Evolutionary conservation across 2,329 filamentous ascomycete species (phyloP), one percentile per base, ranked within the genome.

Genomic region (Nakataea oryzae): DNA sequence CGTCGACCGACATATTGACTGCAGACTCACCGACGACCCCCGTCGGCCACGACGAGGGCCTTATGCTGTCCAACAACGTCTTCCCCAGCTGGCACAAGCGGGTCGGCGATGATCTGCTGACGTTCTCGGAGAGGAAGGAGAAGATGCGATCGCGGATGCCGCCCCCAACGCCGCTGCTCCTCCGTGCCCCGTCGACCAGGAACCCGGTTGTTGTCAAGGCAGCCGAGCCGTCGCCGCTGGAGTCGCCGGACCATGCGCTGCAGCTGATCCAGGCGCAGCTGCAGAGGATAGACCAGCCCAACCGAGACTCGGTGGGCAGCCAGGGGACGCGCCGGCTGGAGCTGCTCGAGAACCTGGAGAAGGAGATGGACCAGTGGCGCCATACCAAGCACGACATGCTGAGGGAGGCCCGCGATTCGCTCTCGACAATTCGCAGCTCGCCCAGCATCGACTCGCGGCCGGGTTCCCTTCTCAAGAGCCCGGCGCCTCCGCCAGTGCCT

Each of bases 321-420:
- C 72, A 77, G 30, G 72, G 74, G 17, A 75, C 75, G 62, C 74
- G 78, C 30, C 41, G 41, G 17, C 72, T 81, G 63, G 77, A 75
- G 41, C 75, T 86, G 3, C 73, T 88, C 1, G 79, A 83, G 34
- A 80, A 84, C 63, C 73, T 88, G 1, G 86, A 88, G 68, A 75
- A 74, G 64, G 86, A 88, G 70, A 84, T 88, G 78, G 82, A 80
- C 0, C 79, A 81, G 65, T 88, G 85, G 86, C 79, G 81, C 62
- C 74, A 79, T 59, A 78, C 87, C 73, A 82, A 83, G 62, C 73
- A 78, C 29, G 78, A 80, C 50, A 69, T 86, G 54, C 73, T 50
- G 41, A 50, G 41, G 21, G 41, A 50, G 3, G 41, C 75, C 61
- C 78, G 78, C 62, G 77, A 81, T 66, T 85, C 82, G 7, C 68